Conservation (phyloP, 495 filamentous ascomycete genomes). For the Lichenothelia convexa region DNA sequence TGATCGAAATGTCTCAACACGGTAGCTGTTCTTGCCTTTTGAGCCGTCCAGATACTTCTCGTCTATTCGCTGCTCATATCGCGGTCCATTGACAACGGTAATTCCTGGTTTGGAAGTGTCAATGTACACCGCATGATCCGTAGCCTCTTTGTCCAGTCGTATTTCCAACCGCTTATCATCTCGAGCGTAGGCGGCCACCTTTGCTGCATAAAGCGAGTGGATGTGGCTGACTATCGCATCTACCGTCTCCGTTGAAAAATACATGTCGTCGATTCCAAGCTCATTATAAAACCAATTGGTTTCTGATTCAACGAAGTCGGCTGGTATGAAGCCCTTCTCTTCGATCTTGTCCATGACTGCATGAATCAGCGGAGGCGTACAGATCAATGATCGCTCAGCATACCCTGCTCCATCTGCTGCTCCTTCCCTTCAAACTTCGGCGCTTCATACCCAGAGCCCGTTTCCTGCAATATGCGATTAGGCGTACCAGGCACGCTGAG, state of each 20-base stretch:
- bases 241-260: conserved; percentile 82
- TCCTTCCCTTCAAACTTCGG: conserved; percentile 89
- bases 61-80: conserved; percentile 87
- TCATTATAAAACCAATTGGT: conserved; percentile 94
- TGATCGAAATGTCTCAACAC: conserved; percentile 93
- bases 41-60: conserved; percentile 76
- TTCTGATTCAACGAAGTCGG: conserved; percentile 64
- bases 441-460: conserved; percentile 88
- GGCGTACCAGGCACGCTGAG: conserved; percentile 52
- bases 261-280: conserved; percentile 95
- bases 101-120: conserved; percentile 86
- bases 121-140: conserved; percentile 95
- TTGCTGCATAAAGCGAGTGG: conserved; percentile 90
- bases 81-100: conserved; percentile 52
- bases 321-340: conserved; percentile 71
- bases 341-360: conserved; percentile 56
- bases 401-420: conserved; percentile 64
- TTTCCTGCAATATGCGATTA: conserved; percentile 55
- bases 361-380: not conserved
- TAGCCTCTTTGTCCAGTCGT: conserved; percentile 80
- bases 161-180: conserved; percentile 91
- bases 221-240: conserved; percentile 85
- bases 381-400: not conserved
- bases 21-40: conserved; percentile 49
- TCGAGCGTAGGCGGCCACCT: conserved; percentile 83